A percentile compares a stretch with the other conserved stretches of the same genome.
Evolutionary conservation across 208 protist species (phyloP).

Genomic region (Leishmania gerbilli): DNA sequence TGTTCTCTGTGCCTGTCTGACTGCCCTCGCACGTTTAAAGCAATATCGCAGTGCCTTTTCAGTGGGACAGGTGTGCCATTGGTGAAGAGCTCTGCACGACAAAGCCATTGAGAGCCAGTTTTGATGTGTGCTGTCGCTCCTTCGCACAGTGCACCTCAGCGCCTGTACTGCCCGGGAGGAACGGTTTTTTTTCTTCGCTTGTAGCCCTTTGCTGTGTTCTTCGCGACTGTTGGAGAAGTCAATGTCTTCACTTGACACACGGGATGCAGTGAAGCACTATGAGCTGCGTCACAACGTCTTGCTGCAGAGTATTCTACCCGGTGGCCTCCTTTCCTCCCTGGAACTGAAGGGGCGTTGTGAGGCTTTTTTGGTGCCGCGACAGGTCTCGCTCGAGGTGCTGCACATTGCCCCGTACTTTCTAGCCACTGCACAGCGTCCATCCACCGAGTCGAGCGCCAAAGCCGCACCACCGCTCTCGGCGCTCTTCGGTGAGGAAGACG

Average conservation of each 20-base stretch:
- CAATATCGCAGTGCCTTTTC: background rate
- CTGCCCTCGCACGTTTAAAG: background rate
- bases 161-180: background rate
- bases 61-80: background rate
- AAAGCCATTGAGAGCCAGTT: background rate
- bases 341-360: slow-evolving; percentile 38
- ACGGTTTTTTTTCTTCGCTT: background rate
- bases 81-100: background rate
- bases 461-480: background rate
- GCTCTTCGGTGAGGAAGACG: slow-evolving; percentile 14
- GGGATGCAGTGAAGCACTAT: slow-evolving; percentile 26
- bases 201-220: too few relatives aligned
- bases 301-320: slow-evolving; percentile 47
- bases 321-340: slow-evolving; percentile 40
- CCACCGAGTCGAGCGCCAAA: background rate
- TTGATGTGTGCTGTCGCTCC: background rate
- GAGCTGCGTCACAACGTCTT: slow-evolving; percentile 54
- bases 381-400: slow-evolving; percentile 39
- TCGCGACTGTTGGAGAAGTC: background rate
- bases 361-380: slow-evolving; percentile 53
- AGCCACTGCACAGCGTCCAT: slow-evolving; percentile 8
- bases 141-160: background rate
- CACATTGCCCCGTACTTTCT: slow-evolving; percentile 34
- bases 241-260: slow-evolving; percentile 32
- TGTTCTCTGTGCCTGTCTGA: background rate